A percentile compares a stretch with the other conserved stretches of the same genome.
These are phyloP conservation scores for Echium plantagineum DNA, from an alignment of 257 asterid genomes.

Conservation along the genomic window DNA sequence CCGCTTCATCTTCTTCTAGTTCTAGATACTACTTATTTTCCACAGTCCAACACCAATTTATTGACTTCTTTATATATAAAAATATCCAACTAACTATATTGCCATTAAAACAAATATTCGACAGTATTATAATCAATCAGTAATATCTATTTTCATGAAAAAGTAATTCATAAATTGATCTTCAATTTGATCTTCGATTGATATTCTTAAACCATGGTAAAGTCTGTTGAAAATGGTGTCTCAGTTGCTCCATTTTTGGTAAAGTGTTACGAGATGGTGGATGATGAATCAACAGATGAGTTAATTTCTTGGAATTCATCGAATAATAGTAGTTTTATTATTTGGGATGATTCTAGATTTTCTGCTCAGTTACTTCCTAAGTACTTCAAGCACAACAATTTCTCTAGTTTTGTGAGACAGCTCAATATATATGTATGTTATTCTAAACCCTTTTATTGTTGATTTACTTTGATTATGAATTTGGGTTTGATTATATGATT, in stretches of 20 bases:
- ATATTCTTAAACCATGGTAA: slow-evolving; percentile 51
- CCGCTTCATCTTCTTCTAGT: too few relatives aligned
- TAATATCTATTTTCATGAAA: background rate
- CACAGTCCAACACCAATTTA: background rate
- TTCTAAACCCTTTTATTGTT: background rate
- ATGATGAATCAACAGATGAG: slow-evolving; percentile 61
- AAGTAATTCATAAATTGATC: background rate
- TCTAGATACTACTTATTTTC: too few relatives aligned
- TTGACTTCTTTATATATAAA: too few relatives aligned
- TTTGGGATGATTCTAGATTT: slow-evolving; percentile 59
- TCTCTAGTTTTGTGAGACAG: slow-evolving; percentile 89
- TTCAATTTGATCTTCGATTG: slow-evolving; percentile 1
- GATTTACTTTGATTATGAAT: background rate
- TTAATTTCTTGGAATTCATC: slow-evolving; percentile 70
- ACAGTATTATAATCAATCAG: too few relatives aligned
- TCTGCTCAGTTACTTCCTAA: slow-evolving; percentile 61
- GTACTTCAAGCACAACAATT: slow-evolving; percentile 86
- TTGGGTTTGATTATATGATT: too few relatives aligned
- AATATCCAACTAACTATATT: background rate
- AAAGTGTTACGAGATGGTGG: slow-evolving; percentile 85
- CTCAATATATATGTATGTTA: slow-evolving; percentile 78
- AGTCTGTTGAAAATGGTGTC: slow-evolving; percentile 59
- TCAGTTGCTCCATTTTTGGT: slow-evolving; percentile 74
- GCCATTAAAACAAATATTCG: background rate
- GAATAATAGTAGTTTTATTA: slow-evolving; percentile 53